phyloP scores from a whole-genome alignment of 176 grass and related monocot genomes.

The Triticum timopheevii region DNA sequence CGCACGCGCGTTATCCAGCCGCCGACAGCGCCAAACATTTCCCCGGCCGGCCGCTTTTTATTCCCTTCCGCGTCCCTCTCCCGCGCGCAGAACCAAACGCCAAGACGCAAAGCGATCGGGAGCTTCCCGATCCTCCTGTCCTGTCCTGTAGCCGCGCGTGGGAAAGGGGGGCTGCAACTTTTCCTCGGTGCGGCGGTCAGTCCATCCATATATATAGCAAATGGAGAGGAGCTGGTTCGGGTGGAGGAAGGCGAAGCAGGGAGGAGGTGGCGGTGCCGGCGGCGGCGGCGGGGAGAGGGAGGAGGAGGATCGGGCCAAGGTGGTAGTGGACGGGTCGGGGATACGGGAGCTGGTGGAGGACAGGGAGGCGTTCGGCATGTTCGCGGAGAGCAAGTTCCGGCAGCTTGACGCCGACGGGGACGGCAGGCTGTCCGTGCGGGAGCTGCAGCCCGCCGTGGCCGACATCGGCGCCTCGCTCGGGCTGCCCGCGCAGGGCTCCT shows the following conservation, averaged over 20 bases:
- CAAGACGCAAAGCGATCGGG: slow-evolving; percentile 35
- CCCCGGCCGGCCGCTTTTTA: slow-evolving; percentile 28
- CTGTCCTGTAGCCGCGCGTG: neutral
- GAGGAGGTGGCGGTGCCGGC: neutral
- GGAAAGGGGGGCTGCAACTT: slow-evolving; percentile 23
- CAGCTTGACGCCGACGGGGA: slow-evolving; percentile 58
- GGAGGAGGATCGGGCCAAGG: slow-evolving; percentile 1
- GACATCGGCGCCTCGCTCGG: slow-evolving; percentile 76
- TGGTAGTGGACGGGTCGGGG: slow-evolving; percentile 74
- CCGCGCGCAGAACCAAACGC: neutral
- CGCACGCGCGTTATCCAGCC: slow-evolving; percentile 3
- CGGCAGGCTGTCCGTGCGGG: slow-evolving; percentile 59
- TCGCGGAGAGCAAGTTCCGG: slow-evolving; percentile 67
- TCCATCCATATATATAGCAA: neutral
- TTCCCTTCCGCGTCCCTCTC: neutral
- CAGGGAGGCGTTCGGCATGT: slow-evolving; percentile 67
- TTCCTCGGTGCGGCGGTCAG: neutral
- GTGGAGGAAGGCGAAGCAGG: slow-evolving; percentile 28
- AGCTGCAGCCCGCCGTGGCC: slow-evolving; percentile 66
- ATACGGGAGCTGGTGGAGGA: slow-evolving; percentile 85
- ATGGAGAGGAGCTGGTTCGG: slow-evolving; percentile 72
- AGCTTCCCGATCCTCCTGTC: neutral
- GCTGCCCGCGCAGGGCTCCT: slow-evolving; percentile 43
- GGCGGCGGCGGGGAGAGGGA: neutral
- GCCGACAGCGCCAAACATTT: slow-evolving; percentile 25